A percentile compares a stretch with the other conserved stretches of the same genome.
Evolutionary conservation across 768 basidiomycete species (phyloP).

Genomic region (Clavaria fumosa): DNA sequence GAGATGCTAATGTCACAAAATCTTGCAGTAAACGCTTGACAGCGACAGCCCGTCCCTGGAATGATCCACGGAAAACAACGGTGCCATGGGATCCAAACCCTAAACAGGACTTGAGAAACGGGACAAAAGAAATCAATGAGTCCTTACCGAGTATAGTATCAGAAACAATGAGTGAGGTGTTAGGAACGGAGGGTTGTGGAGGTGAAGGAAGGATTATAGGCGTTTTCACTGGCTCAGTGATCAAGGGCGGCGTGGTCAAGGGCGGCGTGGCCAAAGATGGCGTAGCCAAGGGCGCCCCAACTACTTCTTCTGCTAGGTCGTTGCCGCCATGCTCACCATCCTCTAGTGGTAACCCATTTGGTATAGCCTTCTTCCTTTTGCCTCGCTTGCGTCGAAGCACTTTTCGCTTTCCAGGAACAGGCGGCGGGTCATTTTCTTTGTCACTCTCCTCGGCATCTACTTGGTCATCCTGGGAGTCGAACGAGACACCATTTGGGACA

Average conservation of each 20-base stretch:
- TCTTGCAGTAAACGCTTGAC: slow-evolving; percentile 92
- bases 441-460: slow-evolving; percentile 45
- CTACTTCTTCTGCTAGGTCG: slow-evolving; percentile 14
- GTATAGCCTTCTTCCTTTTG: slow-evolving; percentile 35
- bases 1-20: slow-evolving; percentile 85
- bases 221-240: slow-evolving; percentile 9
- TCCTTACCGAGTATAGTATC: slow-evolving; percentile 57
- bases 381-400: slow-evolving; percentile 35
- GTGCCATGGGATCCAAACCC: slow-evolving; percentile 96
- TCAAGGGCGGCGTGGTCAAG: too few relatives aligned
- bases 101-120: slow-evolving; percentile 17
- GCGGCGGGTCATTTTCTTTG: slow-evolving; percentile 29
- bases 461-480: neutral
- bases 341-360: too few relatives aligned
- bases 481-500: neutral
- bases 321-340: slow-evolving; percentile 19
- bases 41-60: slow-evolving; percentile 97
- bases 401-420: slow-evolving; percentile 32
- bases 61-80: slow-evolving; percentile 82
- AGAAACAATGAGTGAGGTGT: slow-evolving; percentile 51
- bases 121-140: neutral
- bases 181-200: slow-evolving; percentile 15
- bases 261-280: too few relatives aligned
- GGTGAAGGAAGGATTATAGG: slow-evolving; percentile 13
- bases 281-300: too few relatives aligned